Base-by-base conservation (phyloP, 306 rosid species). In the Cucumis cinereus region DNA sequence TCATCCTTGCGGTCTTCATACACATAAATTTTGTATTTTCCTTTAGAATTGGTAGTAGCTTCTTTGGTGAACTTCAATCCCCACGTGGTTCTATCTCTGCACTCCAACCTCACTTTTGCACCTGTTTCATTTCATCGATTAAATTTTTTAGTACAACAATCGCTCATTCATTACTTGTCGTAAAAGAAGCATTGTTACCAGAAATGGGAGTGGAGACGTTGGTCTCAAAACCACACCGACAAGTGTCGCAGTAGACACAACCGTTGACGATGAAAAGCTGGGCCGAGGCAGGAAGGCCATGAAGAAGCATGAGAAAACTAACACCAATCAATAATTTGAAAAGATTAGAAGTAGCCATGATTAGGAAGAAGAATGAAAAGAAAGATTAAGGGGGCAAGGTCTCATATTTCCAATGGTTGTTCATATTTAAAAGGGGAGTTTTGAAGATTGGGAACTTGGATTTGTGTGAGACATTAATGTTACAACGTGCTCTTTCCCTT, bases 161-260 rank as follows among this genome's bases (percentile, higher is more conserved):
- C 52, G 16, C 0, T 4, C 16, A 13, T 45, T 45, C 16, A 45
- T 45, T 12, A 1, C 3, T 45, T 45, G 52, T 45, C 17, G 5
- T 49, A 49, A 49, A 49, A 49, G 19, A 45, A 49, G n/a, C 7
- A 49, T 13, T n/a, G n/a, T n/a, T 82, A 86, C 90, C 85, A 1
- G 67, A 12, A 40, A 87, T 83, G 80, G 78, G 84, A 63, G 80
- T 78, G 79, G 93, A 83, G 81, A 80, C 85, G 9, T 84, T 57
- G 80, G 93, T 90, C 84, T 92, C 98, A 50, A 90, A 90, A 10
- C 98, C 98, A 6, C 88, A 87, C 9, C 83, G 93, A 77, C 96
- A 92, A 6, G 90, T 92, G 79, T 92, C 97, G 12, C 97, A 92
- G 75, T 92, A 92, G 84, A 88, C 87, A 5, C 23, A 66, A 50